Percentiles rank a stretch among this genome's conserved stretches.
These are phyloP conservation scores for Curvularia eragrostidis DNA, from an alignment of 2,329 filamentous ascomycete species.

Conservation along the genomic window DNA sequence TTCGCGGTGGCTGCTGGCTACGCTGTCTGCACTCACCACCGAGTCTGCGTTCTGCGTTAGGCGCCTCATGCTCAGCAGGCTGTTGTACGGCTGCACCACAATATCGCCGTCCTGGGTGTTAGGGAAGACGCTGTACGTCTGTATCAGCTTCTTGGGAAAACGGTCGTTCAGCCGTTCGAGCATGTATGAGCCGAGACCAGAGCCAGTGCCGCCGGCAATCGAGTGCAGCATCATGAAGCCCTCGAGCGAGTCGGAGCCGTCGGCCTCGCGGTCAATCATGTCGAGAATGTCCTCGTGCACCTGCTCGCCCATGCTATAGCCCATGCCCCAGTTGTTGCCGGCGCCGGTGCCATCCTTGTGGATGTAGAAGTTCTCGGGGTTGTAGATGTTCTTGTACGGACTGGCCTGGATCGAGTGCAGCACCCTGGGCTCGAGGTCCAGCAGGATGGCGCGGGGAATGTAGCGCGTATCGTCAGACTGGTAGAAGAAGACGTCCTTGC, in stretches of 20 bases:
- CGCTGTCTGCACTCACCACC: constrained; percentile 63
- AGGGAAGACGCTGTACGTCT: constrained; percentile 98
- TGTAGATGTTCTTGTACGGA: constrained; percentile 98
- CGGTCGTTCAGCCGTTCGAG: constrained; percentile 95
- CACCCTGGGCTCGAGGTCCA: constrained; percentile 92
- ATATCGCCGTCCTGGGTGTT: constrained; percentile 91
- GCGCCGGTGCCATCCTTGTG: constrained; percentile 93
- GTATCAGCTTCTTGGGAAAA: constrained; percentile 98
- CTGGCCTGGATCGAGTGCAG: constrained; percentile 92
- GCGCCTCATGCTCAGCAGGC: constrained; percentile 86
- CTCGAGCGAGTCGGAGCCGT: constrained; percentile 96
- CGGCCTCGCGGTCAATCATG: constrained; percentile 98
- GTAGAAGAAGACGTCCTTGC: constrained; percentile 99
- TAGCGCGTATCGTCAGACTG: constrained; percentile 98
- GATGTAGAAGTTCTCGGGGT: constrained; percentile 98
- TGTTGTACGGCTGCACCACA: constrained; percentile 98
- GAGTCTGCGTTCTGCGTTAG: constrained; percentile 97
- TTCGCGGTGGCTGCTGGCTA: background rate
- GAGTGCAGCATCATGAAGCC: constrained; percentile 99
- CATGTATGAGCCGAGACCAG: constrained; percentile 92
- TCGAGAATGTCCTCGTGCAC: constrained; percentile 98
- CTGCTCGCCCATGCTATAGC: constrained; percentile 88
- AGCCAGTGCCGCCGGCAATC: constrained; percentile 95
- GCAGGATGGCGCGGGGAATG: constrained; percentile 92
- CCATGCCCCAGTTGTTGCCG: constrained; percentile 98